Conservation (phyloP, 2,329 filamentous ascomycete species). For the Pseudopyricularia cyperi region DNA sequence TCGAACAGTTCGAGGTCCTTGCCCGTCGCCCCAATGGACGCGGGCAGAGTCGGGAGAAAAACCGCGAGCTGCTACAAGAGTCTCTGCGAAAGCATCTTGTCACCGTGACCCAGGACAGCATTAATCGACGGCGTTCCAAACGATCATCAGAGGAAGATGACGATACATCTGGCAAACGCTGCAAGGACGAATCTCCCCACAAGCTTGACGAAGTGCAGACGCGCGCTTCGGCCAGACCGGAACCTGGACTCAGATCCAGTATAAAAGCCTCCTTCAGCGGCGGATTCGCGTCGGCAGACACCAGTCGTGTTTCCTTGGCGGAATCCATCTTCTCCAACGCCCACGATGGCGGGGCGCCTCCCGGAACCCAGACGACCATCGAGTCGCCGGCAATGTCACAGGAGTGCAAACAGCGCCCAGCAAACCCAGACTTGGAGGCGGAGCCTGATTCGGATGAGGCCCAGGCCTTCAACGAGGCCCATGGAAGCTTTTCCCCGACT, state of each 20-base stretch:
- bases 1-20: background rate
- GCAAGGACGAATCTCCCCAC: background rate
- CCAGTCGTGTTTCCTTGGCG: slow-evolving; percentile 18
- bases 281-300: slow-evolving; percentile 12
- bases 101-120: background rate
- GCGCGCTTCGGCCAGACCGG: background rate
- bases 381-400: slow-evolving; percentile 11
- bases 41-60: background rate
- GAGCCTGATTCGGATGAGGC: slow-evolving; percentile 1
- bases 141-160: background rate
- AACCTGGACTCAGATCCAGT: background rate
- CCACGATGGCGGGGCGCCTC: slow-evolving; percentile 8
- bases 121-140: background rate
- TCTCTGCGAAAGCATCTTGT: background rate
- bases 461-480: background rate
- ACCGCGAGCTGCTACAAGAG: background rate
- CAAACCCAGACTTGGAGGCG: background rate
- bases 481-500: background rate
- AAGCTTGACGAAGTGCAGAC: background rate
- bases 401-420: slow-evolving; percentile 5
- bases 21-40: background rate
- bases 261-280: background rate
- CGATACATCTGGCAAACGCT: no score
- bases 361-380: slow-evolving; percentile 20
- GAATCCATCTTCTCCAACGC: slow-evolving; percentile 20